phyloP scores from a whole-genome alignment of 2,329 filamentous ascomycete genomes.

The Fusarium sterilihyphosum region DNA sequence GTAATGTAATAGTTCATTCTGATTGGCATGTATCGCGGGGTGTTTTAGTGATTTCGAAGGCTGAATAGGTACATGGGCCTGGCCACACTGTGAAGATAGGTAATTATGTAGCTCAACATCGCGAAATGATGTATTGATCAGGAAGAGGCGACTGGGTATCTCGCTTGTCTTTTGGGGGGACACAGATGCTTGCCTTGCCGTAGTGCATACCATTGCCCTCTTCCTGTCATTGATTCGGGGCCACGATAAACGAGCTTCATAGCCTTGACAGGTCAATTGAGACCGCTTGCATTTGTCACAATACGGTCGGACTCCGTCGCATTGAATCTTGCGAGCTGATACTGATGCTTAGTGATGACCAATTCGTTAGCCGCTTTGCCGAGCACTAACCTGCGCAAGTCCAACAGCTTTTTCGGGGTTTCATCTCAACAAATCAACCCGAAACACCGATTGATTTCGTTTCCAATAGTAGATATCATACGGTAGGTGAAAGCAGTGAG shows the following conservation, averaged over 20 bases:
- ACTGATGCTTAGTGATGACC: neutral
- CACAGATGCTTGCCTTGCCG: neutral
- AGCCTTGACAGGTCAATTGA: constrained; percentile 19
- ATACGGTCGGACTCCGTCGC: constrained; percentile 18
- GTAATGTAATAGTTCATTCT: constrained; percentile 21
- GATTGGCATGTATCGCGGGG: neutral
- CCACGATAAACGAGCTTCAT: constrained; percentile 33
- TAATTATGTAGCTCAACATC: constrained; percentile 10
- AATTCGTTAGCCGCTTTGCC: too few species aligned
- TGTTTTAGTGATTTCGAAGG: neutral
- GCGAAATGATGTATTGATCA: constrained; percentile 29
- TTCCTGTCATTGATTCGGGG: constrained; percentile 19
- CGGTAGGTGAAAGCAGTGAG: neutral
- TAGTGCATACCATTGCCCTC: constrained; percentile 3
- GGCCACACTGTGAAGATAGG: neutral
- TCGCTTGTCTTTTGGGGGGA: neutral
- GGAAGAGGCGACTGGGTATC: neutral
- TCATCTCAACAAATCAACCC: neutral
- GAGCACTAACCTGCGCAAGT: constrained; percentile 31
- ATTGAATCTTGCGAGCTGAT: constrained; percentile 34
- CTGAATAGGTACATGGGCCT: accelerated
- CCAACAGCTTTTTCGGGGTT: constrained; percentile 30
- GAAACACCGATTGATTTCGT: neutral
- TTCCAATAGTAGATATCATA: too few species aligned
- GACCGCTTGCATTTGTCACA: constrained; percentile 21